Evolutionary conservation across 768 basidiomycete species (phyloP), one percentile per base, ranked within the genome.

Genomic region (Lyophyllum atratum): DNA sequence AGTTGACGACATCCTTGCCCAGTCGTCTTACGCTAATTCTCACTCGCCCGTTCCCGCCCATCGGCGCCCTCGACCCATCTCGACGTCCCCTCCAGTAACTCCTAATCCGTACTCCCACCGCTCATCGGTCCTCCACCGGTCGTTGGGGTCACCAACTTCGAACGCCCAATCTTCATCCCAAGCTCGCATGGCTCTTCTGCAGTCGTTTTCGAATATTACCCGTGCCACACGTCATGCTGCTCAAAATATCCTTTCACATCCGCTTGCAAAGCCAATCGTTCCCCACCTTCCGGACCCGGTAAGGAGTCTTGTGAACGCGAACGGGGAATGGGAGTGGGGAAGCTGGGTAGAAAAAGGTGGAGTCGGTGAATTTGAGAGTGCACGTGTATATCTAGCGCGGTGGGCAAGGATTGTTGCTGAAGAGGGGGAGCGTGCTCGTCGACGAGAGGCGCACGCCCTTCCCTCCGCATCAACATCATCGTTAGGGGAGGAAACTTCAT

Each of bases 391-490:
- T 70, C 84, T 99, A 9, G 97, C 97, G 10, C 81, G 93, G 29
- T 99, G 97, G 97, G 97, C 97, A 3, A 81, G 95, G 49, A 90
- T 94, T 56, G 97, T 98, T 1, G 97, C 97, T 1, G 97, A 99
- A 72, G 97, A 98, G 69, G 97, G 97, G 17, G 97, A 99, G 70
- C 82, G 93, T 15, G 86, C 94, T 5, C 81, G 97, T 42, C 75
- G 86, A 61, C 81, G 83, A 43, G 97, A 99, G 70, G 85, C 90
- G 0, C 88, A 89, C 67, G 77, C 82, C 0, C 64, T 91, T 12
- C 84, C 85, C 3, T 73, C 85, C 2, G 76, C 82, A 6, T 77
- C 76, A 2, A 74, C 80, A 4, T 64, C 76, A 12, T 77, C 77
- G 58, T 68, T 77, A 33, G 80, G 70, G 17, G 86, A 86, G 66